Conservation (phyloP, 2,329 filamentous ascomycete genomes). For the Alternaria gansuensis region DNA sequence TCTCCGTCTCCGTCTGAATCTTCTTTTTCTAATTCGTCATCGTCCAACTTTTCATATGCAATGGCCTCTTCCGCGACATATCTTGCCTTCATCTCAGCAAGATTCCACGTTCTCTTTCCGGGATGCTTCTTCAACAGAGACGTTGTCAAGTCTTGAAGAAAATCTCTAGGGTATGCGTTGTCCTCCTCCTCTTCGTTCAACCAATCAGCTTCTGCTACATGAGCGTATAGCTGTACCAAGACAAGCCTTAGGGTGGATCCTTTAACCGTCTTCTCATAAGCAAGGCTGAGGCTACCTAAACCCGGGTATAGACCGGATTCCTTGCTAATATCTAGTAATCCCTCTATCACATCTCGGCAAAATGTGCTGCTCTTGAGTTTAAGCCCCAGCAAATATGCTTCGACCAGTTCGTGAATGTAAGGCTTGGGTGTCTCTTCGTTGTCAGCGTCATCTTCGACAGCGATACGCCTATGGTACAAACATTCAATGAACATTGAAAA, state of each 20-base stretch:
- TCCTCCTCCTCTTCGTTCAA: neutral
- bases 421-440: neutral
- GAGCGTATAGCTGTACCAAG: neutral
- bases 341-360: neutral
- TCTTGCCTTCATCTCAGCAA: neutral
- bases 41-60: neutral
- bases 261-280: neutral
- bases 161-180: neutral
- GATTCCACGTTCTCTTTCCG: neutral
- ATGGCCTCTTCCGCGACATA: neutral
- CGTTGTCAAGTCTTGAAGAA: neutral
- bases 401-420: neutral
- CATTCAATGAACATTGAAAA: neutral
- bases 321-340: no score
- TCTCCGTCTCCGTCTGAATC: neutral
- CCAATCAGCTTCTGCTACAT: neutral
- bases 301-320: neutral
- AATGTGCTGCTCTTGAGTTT: slow-evolving; percentile 1
- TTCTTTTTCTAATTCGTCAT: neutral
- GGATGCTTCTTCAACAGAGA: neutral
- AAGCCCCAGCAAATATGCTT: neutral
- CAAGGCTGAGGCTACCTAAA: neutral
- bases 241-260: neutral
- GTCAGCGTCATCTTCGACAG: neutral
- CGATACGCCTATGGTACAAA: slow-evolving; percentile 1